phyloP scores from a whole-genome alignment of 768 basidiomycete genomes.

The Tricholoma saponaceum region DNA sequence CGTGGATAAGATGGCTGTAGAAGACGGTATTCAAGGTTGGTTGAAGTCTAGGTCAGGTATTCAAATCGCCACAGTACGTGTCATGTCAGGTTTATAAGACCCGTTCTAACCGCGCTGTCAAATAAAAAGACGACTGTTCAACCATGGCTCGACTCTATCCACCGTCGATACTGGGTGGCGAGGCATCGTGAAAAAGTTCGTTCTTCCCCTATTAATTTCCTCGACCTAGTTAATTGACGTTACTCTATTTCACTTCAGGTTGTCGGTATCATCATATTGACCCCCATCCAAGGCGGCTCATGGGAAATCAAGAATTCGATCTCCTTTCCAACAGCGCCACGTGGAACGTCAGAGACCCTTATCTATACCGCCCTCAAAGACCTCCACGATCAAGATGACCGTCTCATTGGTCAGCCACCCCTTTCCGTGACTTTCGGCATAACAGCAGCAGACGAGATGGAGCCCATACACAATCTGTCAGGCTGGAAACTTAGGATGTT shows the following conservation, averaged over 20 bases:
- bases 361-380: not conserved
- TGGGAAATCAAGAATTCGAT: not conserved
- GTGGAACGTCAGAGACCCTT: not conserved
- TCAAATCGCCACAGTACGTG: not conserved
- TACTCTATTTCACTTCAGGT: not conserved
- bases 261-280: not conserved
- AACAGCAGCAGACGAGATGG: not conserved
- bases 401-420: not conserved
- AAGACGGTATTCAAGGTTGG: not conserved
- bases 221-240: not conserved
- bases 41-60: not conserved
- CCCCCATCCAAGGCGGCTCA: not conserved
- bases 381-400: not conserved
- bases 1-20: not conserved
- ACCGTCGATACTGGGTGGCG: not conserved
- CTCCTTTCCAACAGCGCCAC: not conserved
- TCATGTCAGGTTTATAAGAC: not conserved
- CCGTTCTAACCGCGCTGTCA: not conserved
- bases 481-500: not conserved
- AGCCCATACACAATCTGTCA: not conserved
- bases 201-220: not conserved
- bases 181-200: not conserved
- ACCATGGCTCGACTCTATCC: not conserved
- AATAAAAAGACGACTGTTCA: not conserved
- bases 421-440: not conserved